These are phyloP conservation scores for Eucalyptus cloeziana DNA, from an alignment of 345 rosid species.

Conservation along the genomic window DNA sequence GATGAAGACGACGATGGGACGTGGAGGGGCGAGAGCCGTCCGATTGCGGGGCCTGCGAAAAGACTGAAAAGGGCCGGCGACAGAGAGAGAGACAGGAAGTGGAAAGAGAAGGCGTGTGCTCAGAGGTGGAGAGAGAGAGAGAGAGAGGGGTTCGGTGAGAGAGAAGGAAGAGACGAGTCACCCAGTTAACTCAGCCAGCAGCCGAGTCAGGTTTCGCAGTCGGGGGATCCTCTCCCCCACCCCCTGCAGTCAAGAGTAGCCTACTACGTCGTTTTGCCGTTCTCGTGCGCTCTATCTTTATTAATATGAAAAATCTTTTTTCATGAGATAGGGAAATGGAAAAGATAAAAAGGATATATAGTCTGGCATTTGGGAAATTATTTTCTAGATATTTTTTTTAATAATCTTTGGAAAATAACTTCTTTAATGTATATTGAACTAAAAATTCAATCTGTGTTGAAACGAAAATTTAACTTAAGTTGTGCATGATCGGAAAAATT, in stretches of 20 bases:
- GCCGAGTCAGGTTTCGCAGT: background rate
- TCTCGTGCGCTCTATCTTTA: background rate
- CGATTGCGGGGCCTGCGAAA: constrained; percentile 22
- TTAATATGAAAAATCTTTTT: background rate
- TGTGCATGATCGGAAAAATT: background rate
- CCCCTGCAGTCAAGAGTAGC: background rate
- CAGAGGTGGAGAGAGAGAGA: background rate
- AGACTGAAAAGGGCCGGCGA: constrained; percentile 56
- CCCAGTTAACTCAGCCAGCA: background rate
- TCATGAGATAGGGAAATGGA: background rate
- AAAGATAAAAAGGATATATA: background rate
- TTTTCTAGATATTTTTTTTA: no score
- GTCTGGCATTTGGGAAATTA: background rate
- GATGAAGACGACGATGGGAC: background rate
- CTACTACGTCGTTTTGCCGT: background rate
- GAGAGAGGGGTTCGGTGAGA: background rate
- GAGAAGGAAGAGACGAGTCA: background rate
- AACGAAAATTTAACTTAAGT: background rate
- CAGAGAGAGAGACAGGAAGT: background rate
- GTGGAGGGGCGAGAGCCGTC: constrained; percentile 50
- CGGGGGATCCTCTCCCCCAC: background rate
- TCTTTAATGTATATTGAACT: background rate
- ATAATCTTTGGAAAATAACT: background rate
- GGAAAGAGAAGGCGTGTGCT: background rate
- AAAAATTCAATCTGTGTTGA: background rate